phyloP scores from a whole-genome alignment of 148 eudicot species.

The Rhododendron simsii region DNA sequence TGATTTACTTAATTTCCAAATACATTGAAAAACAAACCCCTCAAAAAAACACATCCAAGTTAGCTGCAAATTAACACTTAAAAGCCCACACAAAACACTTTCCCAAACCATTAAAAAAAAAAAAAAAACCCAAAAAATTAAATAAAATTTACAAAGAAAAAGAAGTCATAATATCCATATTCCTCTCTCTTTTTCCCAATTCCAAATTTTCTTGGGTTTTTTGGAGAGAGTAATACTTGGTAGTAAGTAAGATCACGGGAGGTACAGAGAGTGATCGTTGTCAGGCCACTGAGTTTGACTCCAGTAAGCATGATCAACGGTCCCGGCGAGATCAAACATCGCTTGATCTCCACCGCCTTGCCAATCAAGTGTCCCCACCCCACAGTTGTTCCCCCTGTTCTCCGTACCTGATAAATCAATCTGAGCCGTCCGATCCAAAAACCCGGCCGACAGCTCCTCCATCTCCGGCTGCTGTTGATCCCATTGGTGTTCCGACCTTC shows the following conservation, averaged over 20 bases:
- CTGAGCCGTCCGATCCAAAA: slow-evolving; percentile 21
- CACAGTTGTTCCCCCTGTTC: slow-evolving; percentile 16
- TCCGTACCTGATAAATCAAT: slow-evolving; percentile 17
- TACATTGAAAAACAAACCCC: not conserved
- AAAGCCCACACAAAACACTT: not conserved
- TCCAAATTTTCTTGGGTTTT: not conserved
- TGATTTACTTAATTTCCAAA: slow-evolving; percentile 4
- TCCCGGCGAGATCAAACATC: slow-evolving; percentile 31
- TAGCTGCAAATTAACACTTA: not conserved
- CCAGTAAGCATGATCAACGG: slow-evolving; percentile 43
- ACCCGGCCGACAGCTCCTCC: slow-evolving; percentile 11
- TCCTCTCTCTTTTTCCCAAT: not conserved
- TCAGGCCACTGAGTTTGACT: slow-evolving; percentile 38
- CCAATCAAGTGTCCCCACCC: slow-evolving; percentile 31
- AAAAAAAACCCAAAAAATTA: no score
- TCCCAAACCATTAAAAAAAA: not conserved
- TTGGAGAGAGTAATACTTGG: not conserved
- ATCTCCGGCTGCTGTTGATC: slow-evolving; percentile 3
- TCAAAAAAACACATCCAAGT: not conserved
- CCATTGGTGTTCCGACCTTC: slow-evolving; percentile 7
- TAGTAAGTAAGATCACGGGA: slow-evolving; percentile 15
- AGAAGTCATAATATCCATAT: not conserved
- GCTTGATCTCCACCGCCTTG: slow-evolving; percentile 24
- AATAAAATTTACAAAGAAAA: not conserved
- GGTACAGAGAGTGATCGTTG: slow-evolving; percentile 20